A percentile compares a stretch with the other conserved stretches of the same genome.
Conservation (phyloP, 2,329 filamentous ascomycete species). For the Colletotrichum sp. region DNA sequence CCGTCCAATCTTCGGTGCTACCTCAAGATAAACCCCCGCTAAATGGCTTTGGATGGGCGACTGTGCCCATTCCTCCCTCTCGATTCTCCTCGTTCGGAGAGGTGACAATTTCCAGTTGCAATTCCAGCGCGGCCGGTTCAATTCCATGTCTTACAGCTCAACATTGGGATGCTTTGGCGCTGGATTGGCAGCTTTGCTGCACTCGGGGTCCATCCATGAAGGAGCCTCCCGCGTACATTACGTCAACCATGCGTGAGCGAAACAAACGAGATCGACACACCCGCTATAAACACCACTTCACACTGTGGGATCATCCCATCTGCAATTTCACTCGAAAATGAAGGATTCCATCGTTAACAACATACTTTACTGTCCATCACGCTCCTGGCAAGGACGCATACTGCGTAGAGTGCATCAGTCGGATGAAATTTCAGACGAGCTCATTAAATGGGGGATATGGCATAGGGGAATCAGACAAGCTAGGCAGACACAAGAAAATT, state of each 20-base stretch:
- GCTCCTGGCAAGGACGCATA: neutral
- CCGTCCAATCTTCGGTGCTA: constrained; percentile 11
- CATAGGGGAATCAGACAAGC: constrained; percentile 16
- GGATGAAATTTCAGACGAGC: neutral
- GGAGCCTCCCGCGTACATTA: neutral
- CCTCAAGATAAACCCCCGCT: neutral
- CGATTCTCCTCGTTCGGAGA: neutral
- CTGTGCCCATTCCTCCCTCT: neutral
- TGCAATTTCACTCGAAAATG: neutral
- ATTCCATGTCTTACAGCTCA: neutral
- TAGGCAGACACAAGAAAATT: constrained; percentile 32
- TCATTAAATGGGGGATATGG: neutral
- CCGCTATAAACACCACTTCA: neutral
- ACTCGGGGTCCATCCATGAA: neutral
- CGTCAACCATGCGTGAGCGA: neutral
- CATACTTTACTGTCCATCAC: neutral
- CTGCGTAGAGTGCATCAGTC: neutral
- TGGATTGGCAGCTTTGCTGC: neutral
- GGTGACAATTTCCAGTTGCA: neutral
- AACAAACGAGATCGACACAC: neutral
- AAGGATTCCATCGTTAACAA: neutral
- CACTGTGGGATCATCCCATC: neutral
- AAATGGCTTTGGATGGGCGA: neutral
- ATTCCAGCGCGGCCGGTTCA: neutral
- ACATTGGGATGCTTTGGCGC: neutral